phyloP scores from a whole-genome alignment of 345 rosid species.

The Adansonia digitata region DNA sequence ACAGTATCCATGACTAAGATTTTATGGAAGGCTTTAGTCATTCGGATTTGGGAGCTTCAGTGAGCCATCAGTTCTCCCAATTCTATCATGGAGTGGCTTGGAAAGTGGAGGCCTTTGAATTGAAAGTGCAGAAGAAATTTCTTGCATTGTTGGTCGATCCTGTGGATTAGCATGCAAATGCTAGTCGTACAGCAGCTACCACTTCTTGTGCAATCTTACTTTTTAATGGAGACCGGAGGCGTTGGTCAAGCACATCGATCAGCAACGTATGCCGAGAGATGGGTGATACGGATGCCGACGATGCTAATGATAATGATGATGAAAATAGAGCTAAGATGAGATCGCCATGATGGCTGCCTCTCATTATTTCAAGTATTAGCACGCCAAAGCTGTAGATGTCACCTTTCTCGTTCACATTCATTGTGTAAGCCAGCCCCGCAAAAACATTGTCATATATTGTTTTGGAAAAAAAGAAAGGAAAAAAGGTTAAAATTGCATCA shows the following conservation, averaged over 20 bases:
- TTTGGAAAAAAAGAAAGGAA: neutral
- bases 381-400: constrained; percentile 18
- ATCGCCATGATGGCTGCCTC: constrained; percentile 20
- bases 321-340: constrained; percentile 2
- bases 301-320: neutral
- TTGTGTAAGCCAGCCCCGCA: constrained; percentile 9
- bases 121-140: neutral
- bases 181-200: neutral
- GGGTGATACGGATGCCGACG: neutral
- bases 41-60: neutral
- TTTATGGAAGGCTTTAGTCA: neutral
- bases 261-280: neutral
- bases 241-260: neutral
- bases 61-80: neutral
- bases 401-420: constrained; percentile 1
- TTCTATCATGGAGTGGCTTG: neutral
- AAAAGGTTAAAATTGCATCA: too few relatives aligned
- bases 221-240: neutral
- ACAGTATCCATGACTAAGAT: too few relatives aligned
- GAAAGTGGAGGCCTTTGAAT: neutral
- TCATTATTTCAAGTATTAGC: constrained; percentile 11
- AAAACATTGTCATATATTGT: neutral
- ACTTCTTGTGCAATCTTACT: neutral
- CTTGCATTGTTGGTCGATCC: neutral
- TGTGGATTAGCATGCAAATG: neutral